Evolutionary conservation across 1,139 yeast species (phyloP), one percentile per base, ranked within the genome.

Genomic region (Blastobotrys ciferrii): DNA sequence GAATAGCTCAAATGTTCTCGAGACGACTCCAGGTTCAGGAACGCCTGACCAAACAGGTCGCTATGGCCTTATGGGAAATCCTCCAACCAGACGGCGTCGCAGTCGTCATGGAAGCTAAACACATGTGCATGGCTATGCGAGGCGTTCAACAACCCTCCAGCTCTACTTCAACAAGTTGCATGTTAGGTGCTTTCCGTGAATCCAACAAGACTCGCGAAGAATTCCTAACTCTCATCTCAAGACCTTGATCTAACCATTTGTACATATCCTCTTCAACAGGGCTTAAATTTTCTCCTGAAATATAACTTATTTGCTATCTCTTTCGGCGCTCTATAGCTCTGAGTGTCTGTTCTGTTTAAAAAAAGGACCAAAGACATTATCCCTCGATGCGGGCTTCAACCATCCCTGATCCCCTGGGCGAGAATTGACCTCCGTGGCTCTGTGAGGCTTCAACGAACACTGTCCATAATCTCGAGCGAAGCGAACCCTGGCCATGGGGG

Each of bases 51-150:
- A 92, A 92, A 67, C 98, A 92, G 67, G 91, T 92, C 49, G 98
- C 98, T 37, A 87, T 89, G 87, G 97, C 98, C 0, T 70, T 92
- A 46, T 82, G 85, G 67, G 97, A 89, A 63, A 87, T 91, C 53
- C 74, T 92, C 60, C 84, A 85, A 63, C 98, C 99, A 14, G 78
- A 92, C 60, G 98, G 98, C 49, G 98, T 92, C 12, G 98, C 98
- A 0, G 98, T 92, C 36, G 97, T 92, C 19, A 89, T 92, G 63
- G 98, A 92, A 68, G 98, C 98, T 23, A 81, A 94, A 7, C 99
- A 92, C 66, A 92, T 94, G 98, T 92, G 99, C 69, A 92, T 92
- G 99, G 98, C 91, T 30, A 88, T 95, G 68, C 80, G 99, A 64
- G 99, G 99, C 45, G 89, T 92, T 19, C 97, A 92, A 67, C 94